These are phyloP conservation scores for Penicillium turbatum DNA, from an alignment of 495 filamentous ascomycete species.

Conservation along the genomic window DNA sequence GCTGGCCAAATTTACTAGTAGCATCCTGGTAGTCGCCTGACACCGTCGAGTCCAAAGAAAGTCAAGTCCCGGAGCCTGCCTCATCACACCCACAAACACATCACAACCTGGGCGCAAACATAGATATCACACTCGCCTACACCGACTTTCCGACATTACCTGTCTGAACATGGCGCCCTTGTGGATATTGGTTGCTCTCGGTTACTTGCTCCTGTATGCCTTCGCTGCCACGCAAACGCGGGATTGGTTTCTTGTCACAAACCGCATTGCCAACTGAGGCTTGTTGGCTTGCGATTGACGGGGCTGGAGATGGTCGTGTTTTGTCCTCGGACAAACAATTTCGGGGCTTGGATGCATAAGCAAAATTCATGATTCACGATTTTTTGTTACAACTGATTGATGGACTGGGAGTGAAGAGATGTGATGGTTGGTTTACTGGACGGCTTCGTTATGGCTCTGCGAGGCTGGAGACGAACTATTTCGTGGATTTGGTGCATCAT, in stretches of 20 bases:
- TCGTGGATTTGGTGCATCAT: not conserved
- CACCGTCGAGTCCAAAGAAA: not conserved
- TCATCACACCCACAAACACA: not conserved
- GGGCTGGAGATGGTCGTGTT: not conserved
- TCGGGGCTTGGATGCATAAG: not conserved
- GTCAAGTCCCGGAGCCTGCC: too few relatives aligned
- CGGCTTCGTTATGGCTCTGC: too few relatives aligned
- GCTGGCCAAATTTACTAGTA: too few relatives aligned
- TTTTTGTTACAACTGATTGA: too few relatives aligned
- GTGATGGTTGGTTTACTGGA: too few relatives aligned
- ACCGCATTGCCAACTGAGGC: constrained; percentile 22
- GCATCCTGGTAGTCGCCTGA: too few relatives aligned
- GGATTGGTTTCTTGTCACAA: constrained; percentile 7
- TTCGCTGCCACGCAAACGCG: constrained; percentile 32
- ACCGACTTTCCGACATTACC: constrained; percentile 6
- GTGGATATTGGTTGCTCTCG: constrained; percentile 38
- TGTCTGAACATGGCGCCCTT: constrained; percentile 28
- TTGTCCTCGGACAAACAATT: not conserved
- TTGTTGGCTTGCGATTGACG: not conserved
- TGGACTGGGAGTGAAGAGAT: too few relatives aligned
- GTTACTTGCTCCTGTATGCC: constrained; percentile 41
- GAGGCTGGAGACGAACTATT: too few relatives aligned
- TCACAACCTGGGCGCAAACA: not conserved
- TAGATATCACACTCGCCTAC: not conserved
- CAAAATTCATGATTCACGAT: not conserved